Evolutionary conservation across 2,329 filamentous ascomycete genomes (phyloP).

Genomic region (Claviceps pazoutovae): DNA sequence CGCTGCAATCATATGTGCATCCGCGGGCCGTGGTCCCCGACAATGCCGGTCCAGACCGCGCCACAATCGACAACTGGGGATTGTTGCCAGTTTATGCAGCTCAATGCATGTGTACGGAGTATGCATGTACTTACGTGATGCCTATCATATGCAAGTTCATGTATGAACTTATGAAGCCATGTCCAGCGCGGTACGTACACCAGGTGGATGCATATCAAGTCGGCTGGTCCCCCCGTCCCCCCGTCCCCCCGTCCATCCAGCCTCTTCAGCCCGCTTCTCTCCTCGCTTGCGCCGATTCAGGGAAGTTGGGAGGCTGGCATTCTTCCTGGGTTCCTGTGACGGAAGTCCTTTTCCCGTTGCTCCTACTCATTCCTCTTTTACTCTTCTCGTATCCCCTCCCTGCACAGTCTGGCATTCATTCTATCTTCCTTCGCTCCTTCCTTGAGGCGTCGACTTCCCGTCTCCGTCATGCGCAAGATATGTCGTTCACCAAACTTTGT

Average conservation of each 20-base stretch:
- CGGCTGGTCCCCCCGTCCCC: background rate
- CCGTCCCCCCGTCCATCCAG: background rate
- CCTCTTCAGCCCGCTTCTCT: background rate
- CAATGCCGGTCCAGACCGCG: background rate
- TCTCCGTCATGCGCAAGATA: background rate
- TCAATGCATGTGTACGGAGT: background rate
- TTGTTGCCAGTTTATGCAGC: no score
- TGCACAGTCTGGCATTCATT: background rate
- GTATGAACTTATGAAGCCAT: background rate
- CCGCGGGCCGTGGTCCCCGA: no score
- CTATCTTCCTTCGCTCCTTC: background rate
- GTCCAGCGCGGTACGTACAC: background rate
- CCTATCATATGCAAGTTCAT: background rate
- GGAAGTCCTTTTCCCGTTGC: background rate
- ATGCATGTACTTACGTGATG: background rate
- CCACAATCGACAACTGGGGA: background rate
- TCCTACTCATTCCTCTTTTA: background rate
- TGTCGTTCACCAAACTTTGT: background rate
- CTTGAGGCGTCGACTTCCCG: background rate
- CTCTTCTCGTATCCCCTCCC: background rate
- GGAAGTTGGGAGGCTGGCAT: background rate
- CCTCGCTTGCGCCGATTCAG: background rate
- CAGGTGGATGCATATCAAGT: background rate
- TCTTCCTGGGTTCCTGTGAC: background rate
- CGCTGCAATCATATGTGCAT: background rate